These are phyloP conservation scores for Gaeumannomyces sp. DNA, from an alignment of 2,329 filamentous ascomycete species.

Conservation along the genomic window DNA sequence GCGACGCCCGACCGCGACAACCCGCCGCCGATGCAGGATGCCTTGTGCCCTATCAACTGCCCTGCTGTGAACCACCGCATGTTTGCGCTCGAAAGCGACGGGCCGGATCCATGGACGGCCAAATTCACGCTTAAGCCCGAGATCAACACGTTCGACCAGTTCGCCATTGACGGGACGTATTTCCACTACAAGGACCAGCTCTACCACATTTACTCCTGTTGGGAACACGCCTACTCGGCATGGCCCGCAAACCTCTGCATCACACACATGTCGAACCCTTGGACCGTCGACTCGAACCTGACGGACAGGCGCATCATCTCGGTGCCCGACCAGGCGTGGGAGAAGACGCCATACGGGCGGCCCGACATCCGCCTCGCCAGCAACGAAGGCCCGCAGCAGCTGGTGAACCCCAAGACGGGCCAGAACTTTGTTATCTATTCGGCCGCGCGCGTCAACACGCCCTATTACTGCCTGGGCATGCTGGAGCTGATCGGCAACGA, in stretches of 20 bases:
- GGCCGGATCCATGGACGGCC: slow-evolving; percentile 27
- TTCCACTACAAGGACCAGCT: slow-evolving; percentile 23
- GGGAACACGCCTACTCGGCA: slow-evolving; percentile 27
- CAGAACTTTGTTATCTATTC: slow-evolving; percentile 31
- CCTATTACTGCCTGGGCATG: slow-evolving; percentile 30
- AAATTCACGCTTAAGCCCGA: slow-evolving; percentile 25
- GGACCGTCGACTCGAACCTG: slow-evolving; percentile 27
- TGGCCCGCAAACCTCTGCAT: slow-evolving; percentile 32
- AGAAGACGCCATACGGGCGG: slow-evolving; percentile 28
- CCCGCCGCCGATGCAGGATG: slow-evolving; percentile 27
- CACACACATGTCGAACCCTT: slow-evolving; percentile 28
- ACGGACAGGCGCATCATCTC: slow-evolving; percentile 28
- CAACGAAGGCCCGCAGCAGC: slow-evolving; percentile 30
- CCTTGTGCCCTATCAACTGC: slow-evolving; percentile 28
- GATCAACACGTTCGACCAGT: slow-evolving; percentile 29
- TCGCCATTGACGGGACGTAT: slow-evolving; percentile 31
- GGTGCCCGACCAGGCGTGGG: slow-evolving; percentile 28
- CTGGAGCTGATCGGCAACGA: slow-evolving; percentile 30
- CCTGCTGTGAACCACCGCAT: slow-evolving; percentile 31
- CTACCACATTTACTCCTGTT: slow-evolving; percentile 31
- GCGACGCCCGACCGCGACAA: slow-evolving; percentile 28
- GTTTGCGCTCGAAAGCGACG: slow-evolving; percentile 27
- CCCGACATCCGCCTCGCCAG: slow-evolving; percentile 26
- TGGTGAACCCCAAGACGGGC: slow-evolving; percentile 29
- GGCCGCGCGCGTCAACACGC: slow-evolving; percentile 30